Conservation (phyloP, 2,329 filamentous ascomycete species). For the Hypoxylon sp. region DNA sequence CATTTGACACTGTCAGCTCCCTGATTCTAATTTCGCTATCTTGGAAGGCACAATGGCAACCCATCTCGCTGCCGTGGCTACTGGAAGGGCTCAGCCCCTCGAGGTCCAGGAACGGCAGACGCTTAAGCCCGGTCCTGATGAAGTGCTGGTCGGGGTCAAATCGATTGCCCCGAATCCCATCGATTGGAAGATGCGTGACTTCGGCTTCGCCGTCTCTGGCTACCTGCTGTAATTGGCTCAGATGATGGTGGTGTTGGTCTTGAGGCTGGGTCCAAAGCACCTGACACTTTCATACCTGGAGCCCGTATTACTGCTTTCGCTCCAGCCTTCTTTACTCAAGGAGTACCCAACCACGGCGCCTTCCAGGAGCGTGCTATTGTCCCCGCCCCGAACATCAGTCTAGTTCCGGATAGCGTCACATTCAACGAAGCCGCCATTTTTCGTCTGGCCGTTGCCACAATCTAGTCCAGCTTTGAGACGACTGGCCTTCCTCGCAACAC, state of each 20-base stretch:
- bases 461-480: constrained; percentile 56
- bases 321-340: constrained; percentile 57
- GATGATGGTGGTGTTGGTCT: constrained; percentile 60
- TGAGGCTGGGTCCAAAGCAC: constrained; percentile 56
- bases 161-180: constrained; percentile 63
- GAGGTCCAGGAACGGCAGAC: constrained; percentile 56
- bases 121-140: constrained; percentile 59
- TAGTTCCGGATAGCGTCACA: constrained; percentile 53
- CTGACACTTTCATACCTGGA: constrained; percentile 37
- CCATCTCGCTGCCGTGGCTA: constrained; percentile 57
- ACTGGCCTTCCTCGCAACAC: constrained; percentile 50
- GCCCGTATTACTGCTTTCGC: constrained; percentile 57
- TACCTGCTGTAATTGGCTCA: constrained; percentile 58
- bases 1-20: too few species aligned
- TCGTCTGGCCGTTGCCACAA: constrained; percentile 55
- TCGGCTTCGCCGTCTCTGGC: constrained; percentile 56
- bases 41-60: constrained; percentile 50
- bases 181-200: constrained; percentile 57
- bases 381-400: constrained; percentile 56
- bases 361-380: constrained; percentile 59
- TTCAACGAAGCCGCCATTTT: constrained; percentile 58
- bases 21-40: too few species aligned
- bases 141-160: constrained; percentile 62
- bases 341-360: constrained; percentile 60
- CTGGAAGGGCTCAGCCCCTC: constrained; percentile 54